A percentile compares a stretch with the other conserved stretches of the same genome.
Evolutionary conservation across 441 rosid genomes (phyloP).

Genomic region (Bocquillonia castaneifolia): DNA sequence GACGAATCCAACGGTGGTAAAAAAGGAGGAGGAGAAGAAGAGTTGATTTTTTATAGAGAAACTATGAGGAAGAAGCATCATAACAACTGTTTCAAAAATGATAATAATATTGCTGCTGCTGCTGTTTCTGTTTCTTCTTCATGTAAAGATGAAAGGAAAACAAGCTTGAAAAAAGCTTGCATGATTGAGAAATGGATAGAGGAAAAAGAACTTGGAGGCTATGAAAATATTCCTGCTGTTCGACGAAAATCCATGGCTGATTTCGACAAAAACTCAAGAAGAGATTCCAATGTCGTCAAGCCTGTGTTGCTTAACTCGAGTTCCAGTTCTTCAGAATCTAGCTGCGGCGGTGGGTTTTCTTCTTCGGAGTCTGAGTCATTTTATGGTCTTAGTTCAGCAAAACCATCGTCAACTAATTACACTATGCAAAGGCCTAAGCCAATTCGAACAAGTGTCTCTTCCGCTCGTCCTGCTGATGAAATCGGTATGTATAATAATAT

Average conservation of each 20-base stretch:
- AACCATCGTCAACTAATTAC: conserved; percentile 38
- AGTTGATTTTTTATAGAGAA: conserved; percentile 27
- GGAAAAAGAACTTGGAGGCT: conserved; percentile 33
- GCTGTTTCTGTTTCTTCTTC: no score
- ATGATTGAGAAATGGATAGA: conserved; percentile 34
- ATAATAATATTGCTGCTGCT: no score
- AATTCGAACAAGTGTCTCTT: conserved; percentile 30
- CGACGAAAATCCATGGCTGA: conserved; percentile 50
- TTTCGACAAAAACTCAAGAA: conserved; percentile 24
- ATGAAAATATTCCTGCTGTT: conserved; percentile 20
- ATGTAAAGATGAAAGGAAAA: not conserved
- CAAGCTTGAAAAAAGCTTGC: conserved; percentile 22
- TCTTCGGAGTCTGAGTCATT: conserved; percentile 63
- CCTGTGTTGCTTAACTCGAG: conserved; percentile 46
- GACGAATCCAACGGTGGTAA: conserved; percentile 37
- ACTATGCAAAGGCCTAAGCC: conserved; percentile 54
- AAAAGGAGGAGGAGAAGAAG: conserved; percentile 16
- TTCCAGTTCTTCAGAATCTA: conserved; percentile 75
- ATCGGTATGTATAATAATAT: conserved; percentile 12
- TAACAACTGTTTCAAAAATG: conserved; percentile 32
- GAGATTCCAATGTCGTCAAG: conserved; percentile 26
- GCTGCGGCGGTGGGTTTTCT: conserved; percentile 60
- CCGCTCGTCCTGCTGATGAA: conserved; percentile 33
- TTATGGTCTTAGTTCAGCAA: conserved; percentile 30
- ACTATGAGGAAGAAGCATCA: conserved; percentile 35